Conservation (phyloP, 208 protist genomes). For the Hexamita inflata region DNA sequence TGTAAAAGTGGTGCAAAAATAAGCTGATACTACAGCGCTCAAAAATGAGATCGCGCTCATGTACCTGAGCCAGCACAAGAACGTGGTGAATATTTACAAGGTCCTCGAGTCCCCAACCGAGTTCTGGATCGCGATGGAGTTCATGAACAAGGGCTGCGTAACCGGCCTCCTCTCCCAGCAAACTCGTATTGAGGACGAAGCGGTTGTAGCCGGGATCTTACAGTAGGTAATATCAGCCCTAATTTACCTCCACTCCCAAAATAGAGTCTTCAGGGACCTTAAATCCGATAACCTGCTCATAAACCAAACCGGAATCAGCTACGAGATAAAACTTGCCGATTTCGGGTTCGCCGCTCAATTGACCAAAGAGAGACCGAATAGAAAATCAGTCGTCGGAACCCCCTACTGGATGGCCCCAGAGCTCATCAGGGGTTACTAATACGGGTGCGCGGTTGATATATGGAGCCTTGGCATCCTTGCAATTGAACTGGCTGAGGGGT, state of each 20-base stretch:
- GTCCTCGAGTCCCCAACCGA: neutral
- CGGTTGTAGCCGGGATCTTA: neutral
- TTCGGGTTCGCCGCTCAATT: constrained; percentile 59
- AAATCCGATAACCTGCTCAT: constrained; percentile 59
- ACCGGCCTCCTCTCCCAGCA: constrained; percentile 45
- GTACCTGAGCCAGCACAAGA: neutral
- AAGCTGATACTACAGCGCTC: neutral
- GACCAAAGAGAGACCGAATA: constrained; percentile 44
- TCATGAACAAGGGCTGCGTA: constrained; percentile 50
- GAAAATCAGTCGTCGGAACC: constrained; percentile 54
- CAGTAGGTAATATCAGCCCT: constrained; percentile 42
- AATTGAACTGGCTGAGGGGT: constrained; percentile 55
- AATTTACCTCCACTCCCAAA: constrained; percentile 47
- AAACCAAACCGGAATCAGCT: too few species aligned
- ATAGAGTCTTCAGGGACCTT: constrained; percentile 59
- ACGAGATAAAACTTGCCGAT: constrained; percentile 51
- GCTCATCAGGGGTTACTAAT: constrained; percentile 52
- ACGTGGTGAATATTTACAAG: constrained; percentile 20
- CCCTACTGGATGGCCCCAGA: constrained; percentile 61
- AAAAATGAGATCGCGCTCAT: constrained; percentile 34
- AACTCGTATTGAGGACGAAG: neutral
- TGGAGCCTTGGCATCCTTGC: constrained; percentile 58
- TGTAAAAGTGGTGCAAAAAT: constrained; percentile 7
- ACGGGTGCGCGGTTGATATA: constrained; percentile 54
- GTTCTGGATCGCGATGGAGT: constrained; percentile 56